Percentiles rank a stretch among this genome's conserved stretches.
These are phyloP conservation scores for Rhypophila decipiens DNA, from an alignment of 495 filamentous ascomycete species.

Conservation along the genomic window DNA sequence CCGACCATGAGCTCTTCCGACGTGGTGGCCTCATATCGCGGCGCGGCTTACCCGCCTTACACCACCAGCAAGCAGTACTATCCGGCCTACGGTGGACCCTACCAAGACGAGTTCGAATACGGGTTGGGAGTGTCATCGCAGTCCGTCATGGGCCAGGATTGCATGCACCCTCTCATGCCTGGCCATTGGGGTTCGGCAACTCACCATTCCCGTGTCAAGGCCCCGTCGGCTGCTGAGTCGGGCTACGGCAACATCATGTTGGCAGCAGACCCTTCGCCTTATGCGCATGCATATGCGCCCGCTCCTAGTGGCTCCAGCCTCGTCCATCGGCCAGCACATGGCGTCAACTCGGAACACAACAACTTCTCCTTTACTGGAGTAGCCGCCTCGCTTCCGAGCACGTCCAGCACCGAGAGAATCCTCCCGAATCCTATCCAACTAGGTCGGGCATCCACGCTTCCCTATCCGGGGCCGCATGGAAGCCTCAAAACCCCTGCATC, in stretches of 20 bases:
- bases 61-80: slow-evolving; percentile 26
- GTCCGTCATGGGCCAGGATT: slow-evolving; percentile 18
- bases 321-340: slow-evolving; percentile 29
- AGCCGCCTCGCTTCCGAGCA: slow-evolving; percentile 31
- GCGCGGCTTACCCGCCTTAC: slow-evolving; percentile 18
- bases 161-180: slow-evolving; percentile 26
- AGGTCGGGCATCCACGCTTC: slow-evolving; percentile 19
- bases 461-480: slow-evolving; percentile 20
- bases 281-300: slow-evolving; percentile 24
- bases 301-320: slow-evolving; percentile 20
- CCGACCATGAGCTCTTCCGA: slow-evolving; percentile 19
- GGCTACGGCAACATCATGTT: slow-evolving; percentile 25
- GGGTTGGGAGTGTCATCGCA: slow-evolving; percentile 25
- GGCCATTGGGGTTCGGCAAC: slow-evolving; percentile 22
- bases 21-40: slow-evolving; percentile 23
- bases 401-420: slow-evolving; percentile 28
- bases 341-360: slow-evolving; percentile 21
- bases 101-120: slow-evolving; percentile 37
- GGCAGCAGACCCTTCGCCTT: neutral
- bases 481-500: slow-evolving; percentile 13
- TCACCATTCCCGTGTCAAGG: slow-evolving; percentile 20
- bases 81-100: slow-evolving; percentile 26
- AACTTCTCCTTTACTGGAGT: slow-evolving; percentile 35
- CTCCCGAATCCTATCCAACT: slow-evolving; percentile 33
- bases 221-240: slow-evolving; percentile 1